Conservation (phyloP, 371 early-diverging fungal species). For the Actinomortierella wolfii region DNA sequence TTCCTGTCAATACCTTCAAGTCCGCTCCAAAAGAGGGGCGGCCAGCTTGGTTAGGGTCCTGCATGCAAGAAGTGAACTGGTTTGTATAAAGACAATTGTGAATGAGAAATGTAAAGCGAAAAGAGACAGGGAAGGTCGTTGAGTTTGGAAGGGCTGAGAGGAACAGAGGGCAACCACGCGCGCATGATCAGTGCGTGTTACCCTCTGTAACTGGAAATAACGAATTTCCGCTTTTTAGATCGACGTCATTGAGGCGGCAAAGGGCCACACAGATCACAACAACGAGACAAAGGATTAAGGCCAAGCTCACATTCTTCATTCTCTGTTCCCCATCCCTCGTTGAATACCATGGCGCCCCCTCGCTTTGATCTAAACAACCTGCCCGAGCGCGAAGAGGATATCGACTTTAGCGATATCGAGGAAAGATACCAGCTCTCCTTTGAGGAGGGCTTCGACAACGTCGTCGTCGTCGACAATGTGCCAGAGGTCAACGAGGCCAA, state of each 20-base stretch:
- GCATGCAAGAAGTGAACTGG: not conserved
- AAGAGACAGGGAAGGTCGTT: not conserved
- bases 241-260: too few species aligned
- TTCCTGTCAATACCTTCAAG: too few species aligned
- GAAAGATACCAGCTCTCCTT: slow-evolving; percentile 70
- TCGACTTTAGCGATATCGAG: slow-evolving; percentile 93
- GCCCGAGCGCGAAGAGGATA: slow-evolving; percentile 68
- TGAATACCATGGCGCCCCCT: slow-evolving; percentile 4
- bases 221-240: too few species aligned
- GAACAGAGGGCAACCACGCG: not conserved
- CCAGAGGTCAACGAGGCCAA: slow-evolving; percentile 90
- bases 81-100: not conserved
- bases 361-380: slow-evolving; percentile 59
- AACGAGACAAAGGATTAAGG: too few species aligned
- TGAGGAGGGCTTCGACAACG: slow-evolving; percentile 80
- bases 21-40: slow-evolving; percentile 32
- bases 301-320: too few species aligned
- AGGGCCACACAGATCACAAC: too few species aligned
- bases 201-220: too few species aligned
- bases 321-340: not conserved
- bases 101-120: not conserved
- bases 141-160: not conserved
- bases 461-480: slow-evolving; percentile 91
- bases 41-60: not conserved
- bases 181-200: too few species aligned